These are phyloP conservation scores for Lentinus polychrous DNA, from an alignment of 1,284 basidiomycete species.

Conservation along the genomic window DNA sequence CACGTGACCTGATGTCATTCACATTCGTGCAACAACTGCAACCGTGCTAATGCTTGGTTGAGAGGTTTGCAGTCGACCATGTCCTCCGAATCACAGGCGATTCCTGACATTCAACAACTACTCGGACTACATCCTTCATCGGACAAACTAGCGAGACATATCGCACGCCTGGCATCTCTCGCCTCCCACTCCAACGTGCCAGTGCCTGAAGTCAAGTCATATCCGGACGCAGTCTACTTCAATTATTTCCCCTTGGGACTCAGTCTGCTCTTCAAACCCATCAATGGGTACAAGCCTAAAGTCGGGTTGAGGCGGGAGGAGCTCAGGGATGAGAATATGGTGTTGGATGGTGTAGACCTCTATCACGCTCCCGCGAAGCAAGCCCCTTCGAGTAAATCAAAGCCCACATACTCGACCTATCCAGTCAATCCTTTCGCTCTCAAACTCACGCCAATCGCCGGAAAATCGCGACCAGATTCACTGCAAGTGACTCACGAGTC, in stretches of 20 bases:
- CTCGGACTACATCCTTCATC: constrained; percentile 39
- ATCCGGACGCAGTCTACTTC: constrained; percentile 78
- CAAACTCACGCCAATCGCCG: constrained; percentile 29
- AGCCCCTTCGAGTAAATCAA: constrained; percentile 22
- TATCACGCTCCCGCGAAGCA: constrained; percentile 52
- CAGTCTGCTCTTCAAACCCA: constrained; percentile 66
- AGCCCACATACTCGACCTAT: constrained; percentile 45
- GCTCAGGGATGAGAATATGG: constrained; percentile 42
- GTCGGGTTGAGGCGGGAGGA: constrained; percentile 38
- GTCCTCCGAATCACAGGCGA: not conserved
- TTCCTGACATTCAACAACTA: constrained; percentile 31
- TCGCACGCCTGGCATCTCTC: constrained; percentile 31
- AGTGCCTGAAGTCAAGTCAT: constrained; percentile 66
- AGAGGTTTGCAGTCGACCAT: not conserved
- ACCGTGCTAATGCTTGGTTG: too few relatives aligned
- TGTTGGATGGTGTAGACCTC: constrained; percentile 70
- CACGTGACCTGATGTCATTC: too few relatives aligned
- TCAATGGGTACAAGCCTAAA: constrained; percentile 52
- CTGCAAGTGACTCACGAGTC: constrained; percentile 45
- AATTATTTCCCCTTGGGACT: constrained; percentile 76
- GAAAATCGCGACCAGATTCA: constrained; percentile 28
- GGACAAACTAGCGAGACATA: constrained; percentile 33
- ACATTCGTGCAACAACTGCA: too few relatives aligned
- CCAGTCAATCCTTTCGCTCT: constrained; percentile 43
- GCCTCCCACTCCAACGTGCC: constrained; percentile 16